Percentiles rank a stretch among this genome's conserved stretches.
phyloP scores from a whole-genome alignment of 2,329 filamentous ascomycete genomes.

The Aspergillus unguis region DNA sequence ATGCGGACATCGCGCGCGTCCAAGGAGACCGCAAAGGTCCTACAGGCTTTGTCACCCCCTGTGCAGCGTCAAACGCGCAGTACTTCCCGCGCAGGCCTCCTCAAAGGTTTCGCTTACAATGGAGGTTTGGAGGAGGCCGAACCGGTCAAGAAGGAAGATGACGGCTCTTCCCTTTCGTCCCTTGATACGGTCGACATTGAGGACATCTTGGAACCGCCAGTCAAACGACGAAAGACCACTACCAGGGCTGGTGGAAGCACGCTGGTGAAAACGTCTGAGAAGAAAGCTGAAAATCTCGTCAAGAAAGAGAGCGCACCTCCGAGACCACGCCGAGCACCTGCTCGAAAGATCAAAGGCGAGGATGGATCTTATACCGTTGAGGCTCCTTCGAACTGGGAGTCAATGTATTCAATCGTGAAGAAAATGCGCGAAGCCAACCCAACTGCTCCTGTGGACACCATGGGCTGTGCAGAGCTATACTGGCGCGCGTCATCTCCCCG shows the following conservation, averaged over 20 bases:
- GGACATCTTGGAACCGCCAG: constrained; percentile 46
- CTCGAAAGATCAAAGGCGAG: constrained; percentile 39
- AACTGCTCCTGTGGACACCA: constrained; percentile 85
- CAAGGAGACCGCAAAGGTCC: constrained; percentile 56
- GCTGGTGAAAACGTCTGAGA: constrained; percentile 2
- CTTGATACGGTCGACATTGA: constrained; percentile 54
- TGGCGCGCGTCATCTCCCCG: constrained; percentile 43
- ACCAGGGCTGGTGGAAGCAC: constrained; percentile 1
- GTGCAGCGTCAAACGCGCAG: constrained; percentile 45
- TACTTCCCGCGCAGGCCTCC: constrained; percentile 29
- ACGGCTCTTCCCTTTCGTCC: constrained; percentile 36
- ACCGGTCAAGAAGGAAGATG: constrained; percentile 23
- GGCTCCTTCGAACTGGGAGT: constrained; percentile 79
- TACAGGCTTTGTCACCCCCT: constrained; percentile 46
- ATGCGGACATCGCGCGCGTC: constrained; percentile 59
- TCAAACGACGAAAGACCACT: constrained; percentile 51
- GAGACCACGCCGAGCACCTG: constrained; percentile 39
- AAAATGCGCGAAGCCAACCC: constrained; percentile 70
- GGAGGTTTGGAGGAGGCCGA: constrained; percentile 26
- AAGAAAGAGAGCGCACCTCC: constrained; percentile 15
- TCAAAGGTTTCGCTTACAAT: constrained; percentile 29
- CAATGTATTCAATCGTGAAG: constrained; percentile 72
- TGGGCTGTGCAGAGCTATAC: constrained; percentile 71
- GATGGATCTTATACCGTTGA: constrained; percentile 36
- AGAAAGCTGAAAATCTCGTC: neutral